Conservation (phyloP, 129 eudicot species). For the Arctium lappa region DNA sequence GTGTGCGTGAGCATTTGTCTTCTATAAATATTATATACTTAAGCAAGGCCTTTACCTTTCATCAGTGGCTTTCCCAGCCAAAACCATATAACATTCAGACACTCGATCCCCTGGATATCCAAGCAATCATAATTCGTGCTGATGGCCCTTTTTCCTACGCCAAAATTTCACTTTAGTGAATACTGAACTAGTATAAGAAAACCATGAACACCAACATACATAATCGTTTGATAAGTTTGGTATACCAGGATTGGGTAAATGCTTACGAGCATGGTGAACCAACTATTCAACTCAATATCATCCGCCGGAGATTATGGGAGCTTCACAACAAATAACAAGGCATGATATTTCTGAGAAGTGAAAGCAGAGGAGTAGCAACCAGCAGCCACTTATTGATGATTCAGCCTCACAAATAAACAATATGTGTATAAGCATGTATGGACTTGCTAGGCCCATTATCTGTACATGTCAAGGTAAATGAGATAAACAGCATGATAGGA, state of each 20-base stretch:
- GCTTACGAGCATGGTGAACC: background rate
- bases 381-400: no score
- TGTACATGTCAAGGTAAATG: background rate
- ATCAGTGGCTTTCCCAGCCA: background rate
- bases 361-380: background rate
- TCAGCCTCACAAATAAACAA: background rate
- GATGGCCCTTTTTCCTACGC: conserved; percentile 6
- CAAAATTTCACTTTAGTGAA: background rate
- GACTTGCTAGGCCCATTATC: background rate
- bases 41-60: conserved; percentile 8
- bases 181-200: background rate
- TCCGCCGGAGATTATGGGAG: no score
- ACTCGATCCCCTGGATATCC: background rate
- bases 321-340: background rate
- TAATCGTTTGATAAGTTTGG: background rate
- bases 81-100: background rate
- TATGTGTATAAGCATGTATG: background rate
- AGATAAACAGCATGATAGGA: background rate
- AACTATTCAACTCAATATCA: no score
- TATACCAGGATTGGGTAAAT: conserved; percentile 18
- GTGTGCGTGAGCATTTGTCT: background rate
- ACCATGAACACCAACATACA: background rate
- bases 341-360: background rate
- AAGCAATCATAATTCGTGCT: background rate
- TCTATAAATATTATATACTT: background rate